A percentile compares a stretch with the other conserved stretches of the same genome.
phyloP scores from a whole-genome alignment of 495 filamentous ascomycete genomes.

The Tirmania nivea region DNA sequence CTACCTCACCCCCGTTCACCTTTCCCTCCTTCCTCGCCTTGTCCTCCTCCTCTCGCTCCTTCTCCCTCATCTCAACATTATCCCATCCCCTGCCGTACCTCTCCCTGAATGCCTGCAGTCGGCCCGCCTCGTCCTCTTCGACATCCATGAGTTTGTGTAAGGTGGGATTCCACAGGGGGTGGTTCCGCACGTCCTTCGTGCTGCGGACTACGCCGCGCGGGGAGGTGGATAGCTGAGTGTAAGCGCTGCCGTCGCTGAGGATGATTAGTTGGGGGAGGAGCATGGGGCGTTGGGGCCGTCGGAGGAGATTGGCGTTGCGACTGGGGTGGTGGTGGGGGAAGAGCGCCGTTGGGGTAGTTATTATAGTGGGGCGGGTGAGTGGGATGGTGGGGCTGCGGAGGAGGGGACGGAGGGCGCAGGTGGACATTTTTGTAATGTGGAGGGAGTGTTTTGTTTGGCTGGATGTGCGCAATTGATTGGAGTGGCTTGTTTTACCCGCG shows the following conservation, averaged over 20 bases:
- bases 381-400: conserved; percentile 23
- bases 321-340: background rate
- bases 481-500: too few species aligned
- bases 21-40: background rate
- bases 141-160: conserved; percentile 57
- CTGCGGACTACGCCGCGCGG: conserved; percentile 54
- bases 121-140: conserved; percentile 88
- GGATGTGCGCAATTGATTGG: background rate
- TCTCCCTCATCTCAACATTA: conserved; percentile 20
- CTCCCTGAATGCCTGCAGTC: conserved; percentile 61
- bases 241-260: conserved; percentile 77
- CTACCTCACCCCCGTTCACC: background rate
- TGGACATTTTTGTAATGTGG: background rate
- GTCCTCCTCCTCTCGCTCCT: conserved; percentile 11
- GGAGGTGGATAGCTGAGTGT: conserved; percentile 69
- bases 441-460: too few species aligned
- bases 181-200: conserved; percentile 71
- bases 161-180: conserved; percentile 71
- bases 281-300: conserved; percentile 74
- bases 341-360: conserved; percentile 9
- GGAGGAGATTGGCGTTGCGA: conserved; percentile 52
- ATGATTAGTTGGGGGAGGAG: conserved; percentile 91
- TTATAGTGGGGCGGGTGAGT: conserved; percentile 4
- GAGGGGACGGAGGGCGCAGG: conserved; percentile 13
- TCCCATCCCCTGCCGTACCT: conserved; percentile 74